Base-by-base conservation (phyloP, 2,329 filamentous ascomycete genomes). In the Falciphora oryzae region DNA sequence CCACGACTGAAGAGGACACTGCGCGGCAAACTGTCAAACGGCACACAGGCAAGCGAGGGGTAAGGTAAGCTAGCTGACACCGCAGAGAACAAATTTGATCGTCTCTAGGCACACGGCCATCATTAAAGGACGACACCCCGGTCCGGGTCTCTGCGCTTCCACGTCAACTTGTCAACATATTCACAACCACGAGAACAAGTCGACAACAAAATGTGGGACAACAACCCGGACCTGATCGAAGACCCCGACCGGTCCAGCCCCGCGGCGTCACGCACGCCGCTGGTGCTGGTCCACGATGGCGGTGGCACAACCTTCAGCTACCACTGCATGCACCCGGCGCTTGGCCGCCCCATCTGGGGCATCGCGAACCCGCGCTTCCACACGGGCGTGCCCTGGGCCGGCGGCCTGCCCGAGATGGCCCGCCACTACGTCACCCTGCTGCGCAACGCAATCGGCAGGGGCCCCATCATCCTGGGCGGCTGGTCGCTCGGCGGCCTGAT, bases 251-350 rank as follows among this genome's bases (percentile, higher is more conserved):
- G 63, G 32, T 67, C 66, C 57, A 57, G 28, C 7, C 56, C 66
- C 13, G 66, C 70, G 16, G 67, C 67, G 38, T 62, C 63, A 28
- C 66, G 70, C 29, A 76, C 76, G n/a, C 84, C 85, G 2, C 74
- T 85, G 60, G 75, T 88, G 65, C 78, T 88, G 58, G 75, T 87
- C 56, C 85, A 88, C 73, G 85, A 88, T 67, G 85, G 85, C 67
- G 84, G 85, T 68, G 85, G 85, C 70, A 87, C 85, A 2, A 81
- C 80, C 2, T 86, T 84, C 70, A 79, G 78, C 68, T 87, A 87
- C 71, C 79, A 84, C 72, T 82, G 80, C 67, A 76, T 88, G 4
- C 77, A 80, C 25, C 32, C 56, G 53, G 70, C 76, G 1, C 75
- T 87, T 28, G 73, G 74, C 44, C 82, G 85, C 6, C 73, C 76